These are phyloP conservation scores for Flueggea neowawraea DNA, from an alignment of 441 rosid genomes.

Conservation along the genomic window DNA sequence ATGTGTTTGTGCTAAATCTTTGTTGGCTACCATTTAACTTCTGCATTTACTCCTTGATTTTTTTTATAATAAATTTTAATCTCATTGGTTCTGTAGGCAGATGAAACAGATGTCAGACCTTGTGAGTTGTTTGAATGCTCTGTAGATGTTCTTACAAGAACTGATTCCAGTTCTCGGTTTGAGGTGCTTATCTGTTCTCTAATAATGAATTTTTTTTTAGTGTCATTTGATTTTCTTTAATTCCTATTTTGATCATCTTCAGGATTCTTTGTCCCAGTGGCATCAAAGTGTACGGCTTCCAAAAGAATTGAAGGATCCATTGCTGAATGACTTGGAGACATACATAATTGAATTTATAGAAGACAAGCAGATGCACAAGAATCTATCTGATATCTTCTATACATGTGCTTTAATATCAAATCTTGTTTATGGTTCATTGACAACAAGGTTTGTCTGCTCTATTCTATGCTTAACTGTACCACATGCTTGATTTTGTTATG, in stretches of 20 bases:
- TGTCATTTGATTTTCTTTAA: neutral
- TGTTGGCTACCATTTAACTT: slow-evolving; percentile 13
- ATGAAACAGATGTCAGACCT: slow-evolving; percentile 46
- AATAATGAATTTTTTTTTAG: slow-evolving; percentile 12
- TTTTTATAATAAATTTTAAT: neutral
- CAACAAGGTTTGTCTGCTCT: slow-evolving; percentile 52
- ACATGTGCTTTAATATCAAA: slow-evolving; percentile 69
- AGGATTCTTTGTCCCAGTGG: slow-evolving; percentile 47
- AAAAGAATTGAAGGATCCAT: slow-evolving; percentile 61
- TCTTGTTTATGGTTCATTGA: slow-evolving; percentile 58
- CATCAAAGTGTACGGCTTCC: slow-evolving; percentile 62
- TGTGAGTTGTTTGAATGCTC: slow-evolving; percentile 73
- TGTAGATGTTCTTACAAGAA: slow-evolving; percentile 71
- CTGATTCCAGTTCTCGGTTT: slow-evolving; percentile 33
- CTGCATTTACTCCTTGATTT: neutral
- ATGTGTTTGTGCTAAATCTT: slow-evolving; percentile 23
- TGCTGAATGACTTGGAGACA: slow-evolving; percentile 77
- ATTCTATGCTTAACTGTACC: neutral
- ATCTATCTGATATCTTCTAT: slow-evolving; percentile 62
- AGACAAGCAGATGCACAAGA: slow-evolving; percentile 41
- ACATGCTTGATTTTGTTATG: neutral
- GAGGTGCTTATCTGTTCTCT: slow-evolving; percentile 39
- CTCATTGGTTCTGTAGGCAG: slow-evolving; percentile 40
- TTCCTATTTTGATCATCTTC: slow-evolving; percentile 17
- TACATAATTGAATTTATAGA: slow-evolving; percentile 41